A percentile compares a stretch with the other conserved stretches of the same genome.
These are phyloP conservation scores for Pseudocohnilembus persalinus DNA, from an alignment of 169 alveolate genomes.

Conservation along the genomic window DNA sequence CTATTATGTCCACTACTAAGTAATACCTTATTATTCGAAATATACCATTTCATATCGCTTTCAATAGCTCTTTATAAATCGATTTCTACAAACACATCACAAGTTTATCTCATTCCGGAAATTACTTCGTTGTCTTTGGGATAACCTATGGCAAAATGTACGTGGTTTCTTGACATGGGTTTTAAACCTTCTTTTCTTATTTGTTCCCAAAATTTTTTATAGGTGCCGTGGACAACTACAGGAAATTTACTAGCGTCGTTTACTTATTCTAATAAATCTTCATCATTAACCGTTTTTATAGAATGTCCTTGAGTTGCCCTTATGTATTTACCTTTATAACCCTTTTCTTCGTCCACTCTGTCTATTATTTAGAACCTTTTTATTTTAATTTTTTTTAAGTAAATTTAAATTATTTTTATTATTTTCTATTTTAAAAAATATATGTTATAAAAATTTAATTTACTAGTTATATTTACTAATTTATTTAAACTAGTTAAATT, in stretches of 20 bases:
- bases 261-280: constrained; percentile 72
- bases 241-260: constrained; percentile 76
- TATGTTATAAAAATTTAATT: too few species aligned
- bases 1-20: constrained; percentile 77
- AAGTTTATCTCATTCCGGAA: constrained; percentile 82
- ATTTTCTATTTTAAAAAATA: too few species aligned
- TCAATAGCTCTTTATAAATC: constrained; percentile 68
- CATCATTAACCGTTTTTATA: neutral
- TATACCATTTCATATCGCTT: constrained; percentile 71
- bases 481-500: too few species aligned
- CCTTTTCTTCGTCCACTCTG: neutral
- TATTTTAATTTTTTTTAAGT: constrained; percentile 46
- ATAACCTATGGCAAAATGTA: constrained; percentile 81
- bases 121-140: constrained; percentile 80
- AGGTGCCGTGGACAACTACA: constrained; percentile 83
- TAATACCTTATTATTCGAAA: constrained; percentile 77
- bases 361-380: neutral
- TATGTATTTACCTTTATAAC: neutral
- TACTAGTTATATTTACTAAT: too few species aligned
- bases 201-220: constrained; percentile 48
- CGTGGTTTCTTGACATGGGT: constrained; percentile 83
- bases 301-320: neutral
- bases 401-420: constrained; percentile 27
- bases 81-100: constrained; percentile 76
- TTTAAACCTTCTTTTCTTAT: constrained; percentile 72